Percentiles rank a stretch among this genome's conserved stretches.
phyloP scores from a whole-genome alignment of 2,329 filamentous ascomycete genomes.

The Mycosphaerelloides madeirae region DNA sequence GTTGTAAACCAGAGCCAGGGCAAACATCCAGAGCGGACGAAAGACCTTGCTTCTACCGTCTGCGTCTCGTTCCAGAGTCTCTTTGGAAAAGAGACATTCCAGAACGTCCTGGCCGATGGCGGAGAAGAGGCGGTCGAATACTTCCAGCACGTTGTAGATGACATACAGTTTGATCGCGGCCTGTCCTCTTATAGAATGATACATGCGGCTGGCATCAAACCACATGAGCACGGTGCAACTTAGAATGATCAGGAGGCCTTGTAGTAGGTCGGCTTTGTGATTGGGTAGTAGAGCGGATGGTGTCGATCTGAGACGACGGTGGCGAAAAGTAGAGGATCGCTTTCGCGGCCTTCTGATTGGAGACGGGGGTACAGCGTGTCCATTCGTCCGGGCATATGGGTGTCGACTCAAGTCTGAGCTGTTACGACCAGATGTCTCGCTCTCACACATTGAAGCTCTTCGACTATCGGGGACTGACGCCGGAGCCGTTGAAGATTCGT shows the following conservation, averaged over 20 bases:
- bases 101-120: conserved; percentile 93
- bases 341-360: conserved; percentile 17
- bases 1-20: conserved; percentile 81
- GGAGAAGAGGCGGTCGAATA: conserved; percentile 81
- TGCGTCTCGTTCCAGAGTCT: conserved; percentile 81
- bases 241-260: conserved; percentile 79
- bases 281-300: conserved; percentile 80
- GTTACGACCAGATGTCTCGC: conserved; percentile 7
- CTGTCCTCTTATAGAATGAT: conserved; percentile 93
- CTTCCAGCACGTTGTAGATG: conserved; percentile 95
- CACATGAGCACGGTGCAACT: conserved; percentile 83
- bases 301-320: conserved; percentile 74
- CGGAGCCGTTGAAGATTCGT: background rate
- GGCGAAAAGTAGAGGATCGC: conserved; percentile 41
- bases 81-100: conserved; percentile 89
- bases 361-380: conserved; percentile 9
- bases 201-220: conserved; percentile 95
- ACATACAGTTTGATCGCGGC: conserved; percentile 98
- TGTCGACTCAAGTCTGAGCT: conserved; percentile 3
- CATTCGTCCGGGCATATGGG: conserved; percentile 5
- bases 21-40: conserved; percentile 84
- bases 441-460: conserved; percentile 16
- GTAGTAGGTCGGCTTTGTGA: conserved; percentile 92
- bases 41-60: conserved; percentile 88
- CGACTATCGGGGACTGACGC: conserved; percentile 13